Conservation (phyloP, 257 asterid genomes). For the Primulina huaijiensis region DNA sequence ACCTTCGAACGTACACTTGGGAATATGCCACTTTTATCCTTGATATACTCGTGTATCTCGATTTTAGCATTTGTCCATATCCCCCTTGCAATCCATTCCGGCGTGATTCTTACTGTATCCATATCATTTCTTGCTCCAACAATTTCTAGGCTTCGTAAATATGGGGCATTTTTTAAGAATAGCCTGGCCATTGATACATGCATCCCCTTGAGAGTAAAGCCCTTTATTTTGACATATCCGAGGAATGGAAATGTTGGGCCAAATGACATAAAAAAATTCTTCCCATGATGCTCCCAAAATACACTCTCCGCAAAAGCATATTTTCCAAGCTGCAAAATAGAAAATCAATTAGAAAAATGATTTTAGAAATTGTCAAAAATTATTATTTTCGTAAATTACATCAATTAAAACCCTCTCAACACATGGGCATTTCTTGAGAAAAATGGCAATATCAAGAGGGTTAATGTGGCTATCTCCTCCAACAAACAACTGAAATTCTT, state of each 20-base stretch:
- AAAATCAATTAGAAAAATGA: not conserved
- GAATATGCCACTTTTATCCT: slow-evolving; percentile 5
- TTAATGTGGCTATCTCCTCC: slow-evolving; percentile 29
- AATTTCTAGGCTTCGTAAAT: not conserved
- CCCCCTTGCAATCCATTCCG: slow-evolving; percentile 21
- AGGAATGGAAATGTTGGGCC: slow-evolving; percentile 12
- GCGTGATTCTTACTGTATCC: not conserved
- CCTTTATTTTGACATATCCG: slow-evolving; percentile 25
- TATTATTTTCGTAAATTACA: slow-evolving; percentile 3
- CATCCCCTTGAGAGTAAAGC: slow-evolving; percentile 25
- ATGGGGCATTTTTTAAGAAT: slow-evolving; percentile 26
- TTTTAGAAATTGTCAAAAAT: not conserved
- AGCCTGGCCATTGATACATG: slow-evolving; percentile 20
- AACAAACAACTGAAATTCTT: slow-evolving; percentile 29
- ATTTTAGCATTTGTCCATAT: slow-evolving; percentile 20
- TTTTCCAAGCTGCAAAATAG: slow-evolving; percentile 27
- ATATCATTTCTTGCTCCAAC: slow-evolving; percentile 17
- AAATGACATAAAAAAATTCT: not conserved
- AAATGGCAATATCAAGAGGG: slow-evolving; percentile 33
- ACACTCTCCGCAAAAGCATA: slow-evolving; percentile 25
- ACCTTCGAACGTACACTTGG: slow-evolving; percentile 5
- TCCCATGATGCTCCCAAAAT: slow-evolving; percentile 23
- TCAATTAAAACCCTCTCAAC: slow-evolving; percentile 30
- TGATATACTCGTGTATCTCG: slow-evolving; percentile 13
- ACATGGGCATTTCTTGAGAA: slow-evolving; percentile 25